These are phyloP conservation scores for Yamadazyma takamatsuzukensis DNA, from an alignment of 805 yeast species.

Conservation along the genomic window DNA sequence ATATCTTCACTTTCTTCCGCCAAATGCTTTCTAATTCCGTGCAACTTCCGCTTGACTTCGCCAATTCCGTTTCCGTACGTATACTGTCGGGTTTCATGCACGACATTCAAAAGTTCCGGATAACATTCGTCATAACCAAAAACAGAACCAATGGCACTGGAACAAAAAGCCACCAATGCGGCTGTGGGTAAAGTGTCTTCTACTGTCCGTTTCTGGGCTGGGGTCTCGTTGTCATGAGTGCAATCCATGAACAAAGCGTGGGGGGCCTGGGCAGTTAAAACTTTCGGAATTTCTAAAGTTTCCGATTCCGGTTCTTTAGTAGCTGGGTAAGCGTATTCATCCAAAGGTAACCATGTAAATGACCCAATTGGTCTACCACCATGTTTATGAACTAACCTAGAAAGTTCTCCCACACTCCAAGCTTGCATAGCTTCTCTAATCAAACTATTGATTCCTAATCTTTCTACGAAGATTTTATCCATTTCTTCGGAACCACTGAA, in stretches of 20 bases:
- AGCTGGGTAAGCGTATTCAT: constrained; percentile 67
- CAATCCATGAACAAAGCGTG: constrained; percentile 97
- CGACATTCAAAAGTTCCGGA: constrained; percentile 78
- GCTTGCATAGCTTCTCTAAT: constrained; percentile 98
- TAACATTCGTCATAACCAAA: constrained; percentile 93
- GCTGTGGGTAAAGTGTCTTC: constrained; percentile 96
- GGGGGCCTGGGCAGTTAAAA: constrained; percentile 67
- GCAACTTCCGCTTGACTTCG: constrained; percentile 58
- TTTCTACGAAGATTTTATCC: constrained; percentile 87
- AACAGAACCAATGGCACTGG: constrained; percentile 91
- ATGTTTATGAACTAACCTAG: constrained; percentile 81
- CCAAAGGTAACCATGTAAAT: constrained; percentile 73
- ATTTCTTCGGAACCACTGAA: constrained; percentile 89
- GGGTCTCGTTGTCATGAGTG: constrained; percentile 92
- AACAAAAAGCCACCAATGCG: constrained; percentile 87
- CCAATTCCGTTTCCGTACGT: constrained; percentile 67
- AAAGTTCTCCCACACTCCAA: constrained; percentile 80
- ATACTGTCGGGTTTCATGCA: constrained; percentile 67
- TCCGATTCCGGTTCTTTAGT: constrained; percentile 30
- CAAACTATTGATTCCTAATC: constrained; percentile 83
- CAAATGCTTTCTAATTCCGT: constrained; percentile 54
- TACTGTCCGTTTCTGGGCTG: constrained; percentile 83
- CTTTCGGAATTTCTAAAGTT: constrained; percentile 57
- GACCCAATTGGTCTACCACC: constrained; percentile 97
- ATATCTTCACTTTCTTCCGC: constrained; percentile 57